Conservation (phyloP, 2,329 filamentous ascomycete species). For the Lasiodiplodia sp. region DNA sequence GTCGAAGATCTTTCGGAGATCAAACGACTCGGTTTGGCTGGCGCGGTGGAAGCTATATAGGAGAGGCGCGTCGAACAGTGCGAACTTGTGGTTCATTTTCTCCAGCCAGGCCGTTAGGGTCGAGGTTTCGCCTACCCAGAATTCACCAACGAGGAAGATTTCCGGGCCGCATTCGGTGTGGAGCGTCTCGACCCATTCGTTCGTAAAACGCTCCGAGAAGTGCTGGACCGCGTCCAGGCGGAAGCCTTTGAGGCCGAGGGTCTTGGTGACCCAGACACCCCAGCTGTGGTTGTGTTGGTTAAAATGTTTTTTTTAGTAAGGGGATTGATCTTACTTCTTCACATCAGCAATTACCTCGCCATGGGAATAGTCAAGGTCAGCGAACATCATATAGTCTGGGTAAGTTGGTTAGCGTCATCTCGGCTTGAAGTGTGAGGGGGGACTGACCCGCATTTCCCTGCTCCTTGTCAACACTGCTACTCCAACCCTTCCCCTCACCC, state of each 20-base stretch:
- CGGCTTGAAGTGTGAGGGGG: neutral
- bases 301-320: too few relatives aligned
- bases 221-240: constrained; percentile 77
- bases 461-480: constrained; percentile 66
- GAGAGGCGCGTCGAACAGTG: constrained; percentile 72
- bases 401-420: neutral
- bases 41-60: constrained; percentile 65
- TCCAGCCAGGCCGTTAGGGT: constrained; percentile 66
- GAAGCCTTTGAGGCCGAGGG: constrained; percentile 69
- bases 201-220: constrained; percentile 71
- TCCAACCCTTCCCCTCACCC: constrained; percentile 70
- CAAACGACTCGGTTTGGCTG: constrained; percentile 39
- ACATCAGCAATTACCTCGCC: constrained; percentile 72
- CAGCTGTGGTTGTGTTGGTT: constrained; percentile 52
- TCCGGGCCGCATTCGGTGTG: constrained; percentile 57
- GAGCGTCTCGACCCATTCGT: constrained; percentile 67
- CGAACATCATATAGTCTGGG: constrained; percentile 73
- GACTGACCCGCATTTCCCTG: constrained; percentile 63
- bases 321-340: constrained; percentile 40
- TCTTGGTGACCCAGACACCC: constrained; percentile 71
- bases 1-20: constrained; percentile 71
- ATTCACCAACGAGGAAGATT: constrained; percentile 74
- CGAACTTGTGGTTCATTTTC: constrained; percentile 64
- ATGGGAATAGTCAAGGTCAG: constrained; percentile 71
- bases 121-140: constrained; percentile 67